Conservation (phyloP, 805 yeast genomes). For the Phaffomyces antillensis region DNA sequence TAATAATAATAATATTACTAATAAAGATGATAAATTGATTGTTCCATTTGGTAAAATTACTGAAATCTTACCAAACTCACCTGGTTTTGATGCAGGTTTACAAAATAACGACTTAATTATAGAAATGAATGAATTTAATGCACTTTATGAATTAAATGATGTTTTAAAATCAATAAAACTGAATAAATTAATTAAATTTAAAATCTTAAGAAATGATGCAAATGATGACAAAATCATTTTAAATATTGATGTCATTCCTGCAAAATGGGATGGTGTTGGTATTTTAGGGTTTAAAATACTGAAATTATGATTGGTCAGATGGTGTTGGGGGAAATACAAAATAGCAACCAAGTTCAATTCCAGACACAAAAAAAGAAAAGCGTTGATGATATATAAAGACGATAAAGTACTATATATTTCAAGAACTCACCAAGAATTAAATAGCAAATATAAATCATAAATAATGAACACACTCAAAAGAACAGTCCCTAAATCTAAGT, state of each 20-base stretch:
- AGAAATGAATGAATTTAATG: constrained; percentile 45
- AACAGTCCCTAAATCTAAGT: too few relatives aligned
- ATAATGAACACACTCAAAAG: too few relatives aligned
- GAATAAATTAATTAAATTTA: neutral
- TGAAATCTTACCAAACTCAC: constrained; percentile 28
- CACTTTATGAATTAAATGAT: constrained; percentile 37
- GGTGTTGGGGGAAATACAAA: neutral
- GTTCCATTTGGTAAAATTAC: constrained; percentile 40
- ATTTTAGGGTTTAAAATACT: neutral
- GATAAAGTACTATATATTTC: too few relatives aligned
- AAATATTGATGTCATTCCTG: neutral
- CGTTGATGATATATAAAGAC: too few relatives aligned
- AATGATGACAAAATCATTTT: neutral
- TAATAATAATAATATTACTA: neutral
- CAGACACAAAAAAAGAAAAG: too few relatives aligned
- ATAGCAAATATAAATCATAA: too few relatives aligned
- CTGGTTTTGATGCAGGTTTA: constrained; percentile 51
- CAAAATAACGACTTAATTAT: constrained; percentile 37
- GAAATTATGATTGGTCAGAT: neutral
- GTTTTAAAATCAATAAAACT: neutral
- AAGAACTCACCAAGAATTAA: too few relatives aligned
- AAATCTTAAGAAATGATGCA: neutral
- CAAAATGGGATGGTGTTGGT: neutral
- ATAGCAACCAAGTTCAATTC: neutral
- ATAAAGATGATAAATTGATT: neutral